Evolutionary conservation across 1,139 yeast genomes (phyloP).

Genomic region (Blastobotrys arbuscula): DNA sequence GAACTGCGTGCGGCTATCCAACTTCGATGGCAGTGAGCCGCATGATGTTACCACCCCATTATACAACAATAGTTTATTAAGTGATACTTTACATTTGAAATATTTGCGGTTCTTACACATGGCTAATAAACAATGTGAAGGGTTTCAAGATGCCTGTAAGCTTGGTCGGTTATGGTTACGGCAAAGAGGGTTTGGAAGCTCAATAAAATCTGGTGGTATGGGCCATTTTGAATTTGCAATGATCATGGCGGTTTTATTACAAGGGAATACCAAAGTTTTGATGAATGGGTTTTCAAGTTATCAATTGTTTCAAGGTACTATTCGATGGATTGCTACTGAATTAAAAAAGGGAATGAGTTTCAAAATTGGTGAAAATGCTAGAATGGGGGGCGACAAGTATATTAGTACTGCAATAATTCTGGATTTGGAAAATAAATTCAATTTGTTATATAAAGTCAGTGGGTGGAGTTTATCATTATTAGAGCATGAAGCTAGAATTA

Average conservation of each 20-base stretch:
- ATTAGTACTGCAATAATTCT: conserved; percentile 42
- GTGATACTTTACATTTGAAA: conserved; percentile 62
- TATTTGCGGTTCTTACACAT: conserved; percentile 72
- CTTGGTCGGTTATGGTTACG: conserved; percentile 85
- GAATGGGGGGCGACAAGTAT: conserved; percentile 5
- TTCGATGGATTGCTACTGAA: conserved; percentile 77
- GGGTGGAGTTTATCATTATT: conserved; percentile 58
- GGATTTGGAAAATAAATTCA: conserved; percentile 68
- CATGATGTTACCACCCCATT: conserved; percentile 67
- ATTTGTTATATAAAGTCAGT: conserved; percentile 79
- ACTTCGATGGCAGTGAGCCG: conserved; percentile 23
- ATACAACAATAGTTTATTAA: conserved; percentile 73
- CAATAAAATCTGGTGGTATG: conserved; percentile 58
- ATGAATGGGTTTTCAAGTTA: conserved; percentile 86
- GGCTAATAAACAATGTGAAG: conserved; percentile 67
- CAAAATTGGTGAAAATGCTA: neutral
- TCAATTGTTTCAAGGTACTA: conserved; percentile 84
- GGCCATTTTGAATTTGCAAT: conserved; percentile 89
- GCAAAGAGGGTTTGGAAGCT: conserved; percentile 74
- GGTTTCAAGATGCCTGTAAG: conserved; percentile 84
- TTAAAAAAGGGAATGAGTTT: conserved; percentile 36
- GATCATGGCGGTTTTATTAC: conserved; percentile 70
- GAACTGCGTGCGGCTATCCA: conserved; percentile 50
- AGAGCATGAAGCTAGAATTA: conserved; percentile 60
- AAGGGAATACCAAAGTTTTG: conserved; percentile 63